A percentile compares a stretch with the other conserved stretches of the same genome.
Evolutionary conservation across 2,329 filamentous ascomycete species (phyloP).

Genomic region (Fusarium transvaalense): DNA sequence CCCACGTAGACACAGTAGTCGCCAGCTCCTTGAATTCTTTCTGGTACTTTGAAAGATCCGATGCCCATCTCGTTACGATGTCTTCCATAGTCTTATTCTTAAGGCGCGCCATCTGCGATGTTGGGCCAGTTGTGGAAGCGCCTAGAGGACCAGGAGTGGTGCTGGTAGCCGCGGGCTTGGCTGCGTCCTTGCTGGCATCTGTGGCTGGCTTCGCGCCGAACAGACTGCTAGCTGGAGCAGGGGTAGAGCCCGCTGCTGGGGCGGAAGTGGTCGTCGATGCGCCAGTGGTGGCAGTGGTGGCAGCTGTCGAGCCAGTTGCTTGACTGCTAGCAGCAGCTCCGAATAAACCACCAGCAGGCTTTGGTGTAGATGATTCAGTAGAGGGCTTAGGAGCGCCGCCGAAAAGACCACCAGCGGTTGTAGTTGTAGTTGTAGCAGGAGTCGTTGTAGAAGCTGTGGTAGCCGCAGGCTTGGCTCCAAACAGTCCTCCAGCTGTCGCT

Average conservation of each 20-base stretch:
- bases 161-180: conserved; percentile 49
- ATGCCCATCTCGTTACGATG: conserved; percentile 96
- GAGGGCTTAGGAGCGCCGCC: conserved; percentile 42
- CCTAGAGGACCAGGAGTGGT: conserved; percentile 63
- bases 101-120: conserved; percentile 86
- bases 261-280: conserved; percentile 46
- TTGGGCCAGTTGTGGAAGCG: conserved; percentile 82
- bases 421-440: conserved; percentile 47
- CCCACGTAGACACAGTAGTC: conserved; percentile 88
- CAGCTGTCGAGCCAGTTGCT: conserved; percentile 40
- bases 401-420: conserved; percentile 46
- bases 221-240: conserved; percentile 51
- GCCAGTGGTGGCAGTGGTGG: conserved; percentile 46
- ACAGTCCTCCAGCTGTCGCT: conserved; percentile 50
- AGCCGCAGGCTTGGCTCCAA: conserved; percentile 50
- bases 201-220: conserved; percentile 54
- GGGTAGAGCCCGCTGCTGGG: conserved; percentile 46
- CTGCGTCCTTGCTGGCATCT: conserved; percentile 48
- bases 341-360: conserved; percentile 47
- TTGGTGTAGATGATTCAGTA: conserved; percentile 38
- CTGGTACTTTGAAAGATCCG: conserved; percentile 94
- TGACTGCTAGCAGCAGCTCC: conserved; percentile 41
- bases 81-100: conserved; percentile 99
- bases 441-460: conserved; percentile 48
- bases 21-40: conserved; percentile 96